phyloP scores from a whole-genome alignment of 2,329 filamentous ascomycete genomes.

The Aspergillus fumigatus region DNA sequence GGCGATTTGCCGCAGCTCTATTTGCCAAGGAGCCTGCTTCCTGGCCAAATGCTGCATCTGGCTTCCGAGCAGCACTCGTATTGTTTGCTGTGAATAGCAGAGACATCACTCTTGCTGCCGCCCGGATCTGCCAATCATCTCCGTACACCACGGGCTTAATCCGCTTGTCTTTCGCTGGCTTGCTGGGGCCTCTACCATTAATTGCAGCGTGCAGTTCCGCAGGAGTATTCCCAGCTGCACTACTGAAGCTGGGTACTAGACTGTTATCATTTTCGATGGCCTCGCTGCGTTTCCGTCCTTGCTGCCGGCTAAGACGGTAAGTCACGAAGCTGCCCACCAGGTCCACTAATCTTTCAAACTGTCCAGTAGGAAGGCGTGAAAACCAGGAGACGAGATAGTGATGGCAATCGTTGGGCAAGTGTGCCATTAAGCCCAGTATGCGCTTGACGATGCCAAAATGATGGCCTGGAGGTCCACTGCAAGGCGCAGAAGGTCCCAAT shows the following conservation, averaged over 20 bases:
- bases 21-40: constrained; percentile 32
- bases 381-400: constrained; percentile 75
- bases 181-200: constrained; percentile 44
- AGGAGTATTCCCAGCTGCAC: constrained; percentile 58
- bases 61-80: constrained; percentile 38
- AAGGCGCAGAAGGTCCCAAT: constrained; percentile 7
- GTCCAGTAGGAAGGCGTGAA: constrained; percentile 60
- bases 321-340: constrained; percentile 74
- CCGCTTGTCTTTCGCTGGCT: constrained; percentile 52
- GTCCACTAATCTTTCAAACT: constrained; percentile 71
- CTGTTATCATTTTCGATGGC: constrained; percentile 55
- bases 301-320: constrained; percentile 69
- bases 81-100: constrained; percentile 80
- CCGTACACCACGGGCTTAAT: constrained; percentile 57
- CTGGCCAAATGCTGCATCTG: constrained; percentile 25
- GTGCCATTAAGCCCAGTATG: constrained; percentile 73
- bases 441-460: constrained; percentile 84
- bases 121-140: constrained; percentile 87
- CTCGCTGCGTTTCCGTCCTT: constrained; percentile 59
- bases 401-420: constrained; percentile 70
- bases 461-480: constrained; percentile 51
- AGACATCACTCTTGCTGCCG: constrained; percentile 73
- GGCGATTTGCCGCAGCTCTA: constrained; percentile 43
- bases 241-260: constrained; percentile 68
- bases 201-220: constrained; percentile 76